Evolutionary conservation across 2,329 filamentous ascomycete genomes (phyloP), one percentile per base, ranked within the genome.

Genomic region (Apiospora arundinis): DNA sequence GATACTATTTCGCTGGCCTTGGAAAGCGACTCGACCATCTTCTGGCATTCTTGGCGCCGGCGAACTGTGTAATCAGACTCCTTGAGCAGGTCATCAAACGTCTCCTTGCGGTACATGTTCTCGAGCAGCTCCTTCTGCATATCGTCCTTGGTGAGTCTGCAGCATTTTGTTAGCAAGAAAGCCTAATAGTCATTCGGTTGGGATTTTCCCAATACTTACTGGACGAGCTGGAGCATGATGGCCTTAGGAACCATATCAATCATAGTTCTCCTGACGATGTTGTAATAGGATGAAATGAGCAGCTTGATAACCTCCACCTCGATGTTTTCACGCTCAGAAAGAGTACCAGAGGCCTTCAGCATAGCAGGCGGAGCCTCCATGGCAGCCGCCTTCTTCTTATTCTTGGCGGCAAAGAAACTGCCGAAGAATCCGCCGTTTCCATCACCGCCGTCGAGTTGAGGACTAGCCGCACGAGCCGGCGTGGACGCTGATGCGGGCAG

Each of bases 361-460:
- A 91, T 95, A 42, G 96, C 90, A 74, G 96, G 96, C 49, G 96
- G 96, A 18, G 96, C 88, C 82, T 99, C 96, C 96, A 99, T 99
- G 67, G 95, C 95, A n/a, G 96, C 96, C 85, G 97, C 97, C 92
- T 98, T 98, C 90, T 99, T 99, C 91, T 98, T 99, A 86, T 98
- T 99, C 90, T 98, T 99, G 80, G 94, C 95, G 14, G 96, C 94
- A 81, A 98, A 99, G 89, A 99, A 99, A 79, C 94, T 97, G 76
- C 96, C 96, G 78, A 99, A 99, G 89, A 99, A 99, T 48, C 95
- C 95, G 72, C 88, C 86, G 80, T 93, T 93, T 70, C 82, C 75
- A 68, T 80, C 82, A 73, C 82, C 83, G 40, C 83, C 84, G 46
- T 85, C 83, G 70, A 94, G 85, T 49, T 92, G 92, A 9, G 94